Conservation (phyloP, 1,284 basidiomycete genomes). For the Malassezia brasiliensis region DNA sequence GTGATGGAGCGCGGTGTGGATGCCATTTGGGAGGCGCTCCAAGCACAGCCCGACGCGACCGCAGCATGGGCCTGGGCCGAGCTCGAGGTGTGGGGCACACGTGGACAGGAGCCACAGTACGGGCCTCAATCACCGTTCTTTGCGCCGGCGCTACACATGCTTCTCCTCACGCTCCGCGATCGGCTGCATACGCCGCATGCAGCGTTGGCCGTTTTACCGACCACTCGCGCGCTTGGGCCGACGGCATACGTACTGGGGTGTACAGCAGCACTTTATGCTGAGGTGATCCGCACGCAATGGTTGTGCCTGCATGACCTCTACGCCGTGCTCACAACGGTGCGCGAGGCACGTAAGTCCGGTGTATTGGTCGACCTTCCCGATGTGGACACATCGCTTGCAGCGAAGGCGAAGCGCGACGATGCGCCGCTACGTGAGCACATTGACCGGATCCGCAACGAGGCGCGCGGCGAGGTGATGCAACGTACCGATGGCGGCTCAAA, state of each 20-base stretch:
- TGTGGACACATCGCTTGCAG: neutral
- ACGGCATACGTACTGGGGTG: constrained; percentile 37
- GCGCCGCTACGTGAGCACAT: constrained; percentile 11
- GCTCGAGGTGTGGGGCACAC: constrained; percentile 10
- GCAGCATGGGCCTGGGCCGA: constrained; percentile 14
- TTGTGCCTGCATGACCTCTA: constrained; percentile 25
- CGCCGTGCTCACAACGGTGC: constrained; percentile 7
- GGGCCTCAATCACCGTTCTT: constrained; percentile 34
- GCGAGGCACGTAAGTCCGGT: constrained; percentile 11
- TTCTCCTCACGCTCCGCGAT: constrained; percentile 33
- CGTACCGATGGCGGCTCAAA: neutral
- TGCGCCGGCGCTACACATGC: constrained; percentile 32
- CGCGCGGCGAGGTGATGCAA: constrained; percentile 2
- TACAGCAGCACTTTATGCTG: constrained; percentile 33
- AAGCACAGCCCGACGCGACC: neutral
- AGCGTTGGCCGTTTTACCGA: constrained; percentile 24
- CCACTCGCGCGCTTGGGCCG: constrained; percentile 25
- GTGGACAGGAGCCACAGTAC: neutral
- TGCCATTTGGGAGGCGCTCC: constrained; percentile 12
- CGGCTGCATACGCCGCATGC: constrained; percentile 27
- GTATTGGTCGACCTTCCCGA: neutral
- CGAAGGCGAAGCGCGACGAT: neutral
- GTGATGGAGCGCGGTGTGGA: constrained; percentile 14
- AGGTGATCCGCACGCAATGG: constrained; percentile 37
- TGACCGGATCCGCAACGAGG: constrained; percentile 12